Evolutionary conservation across 1,284 basidiomycete species (phyloP), one percentile per base, ranked within the genome.

Genomic region (Hymenochaete sp.): DNA sequence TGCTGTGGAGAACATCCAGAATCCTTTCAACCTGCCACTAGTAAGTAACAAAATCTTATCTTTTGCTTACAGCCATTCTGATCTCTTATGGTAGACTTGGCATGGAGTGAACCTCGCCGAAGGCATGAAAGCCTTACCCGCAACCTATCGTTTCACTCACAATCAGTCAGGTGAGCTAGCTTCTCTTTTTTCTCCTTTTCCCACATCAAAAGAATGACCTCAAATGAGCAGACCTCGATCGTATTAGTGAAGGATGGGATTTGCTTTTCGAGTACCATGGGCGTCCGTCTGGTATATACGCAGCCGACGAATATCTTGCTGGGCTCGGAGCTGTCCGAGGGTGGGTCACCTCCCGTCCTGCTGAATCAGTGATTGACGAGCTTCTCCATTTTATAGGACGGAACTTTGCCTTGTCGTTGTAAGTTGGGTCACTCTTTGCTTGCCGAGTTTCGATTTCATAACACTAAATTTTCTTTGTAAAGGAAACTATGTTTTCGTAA

Each of bases 401-500:
- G 75, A 79, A 50, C 62, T 77, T 3, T 78, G 75, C 54, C 57
- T 75, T 10, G 73, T 77, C 7, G 75, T 79, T 51, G 74, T 74
- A 57, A 31, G 72, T 64, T 2, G n/a, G n/a, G n/a, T n/a, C n/a
- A n/a, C n/a, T n/a, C n/a, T n/a, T n/a, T n/a, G n/a, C n/a, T n/a
- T n/a, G n/a, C n/a, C n/a, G n/a, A n/a, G n/a, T n/a, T n/a, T 25
- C 39, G 47, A 10, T 18, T 42, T 14, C 1, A n/a, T n/a, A 13
- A 32, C n/a, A 9, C 24, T 14, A 7, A 7, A 19, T 19, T 40
- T 43, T 35, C 5, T 19, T 35, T 19, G 5, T 16, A n/a, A 5
- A 75, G 72, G 75, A 77, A 67, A 73, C 74, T 3, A 76, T 78
- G 72, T 77, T 75, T 57, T 76, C 75, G 70, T 76, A 52, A 47